Percentiles rank a stretch among this genome's conserved stretches.
These are phyloP conservation scores for Colletotrichum orbiculare DNA, from an alignment of 2,329 filamentous ascomycete species.

Conservation along the genomic window DNA sequence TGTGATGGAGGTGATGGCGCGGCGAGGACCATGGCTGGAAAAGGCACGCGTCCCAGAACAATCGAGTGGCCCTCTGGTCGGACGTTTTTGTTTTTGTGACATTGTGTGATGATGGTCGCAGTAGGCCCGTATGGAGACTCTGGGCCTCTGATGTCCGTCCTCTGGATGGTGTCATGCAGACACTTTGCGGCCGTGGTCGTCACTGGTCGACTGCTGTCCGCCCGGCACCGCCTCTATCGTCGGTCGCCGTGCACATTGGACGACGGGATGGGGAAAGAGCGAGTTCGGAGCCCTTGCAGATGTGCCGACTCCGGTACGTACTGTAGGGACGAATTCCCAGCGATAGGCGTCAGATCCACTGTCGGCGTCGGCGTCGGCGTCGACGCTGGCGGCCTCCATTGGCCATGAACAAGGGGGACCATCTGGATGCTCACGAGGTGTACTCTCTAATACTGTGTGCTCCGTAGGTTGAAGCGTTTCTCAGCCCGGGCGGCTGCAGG, in stretches of 20 bases:
- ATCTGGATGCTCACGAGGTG: constrained; percentile 14
- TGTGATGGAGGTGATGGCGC: constrained; percentile 7
- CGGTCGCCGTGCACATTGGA: constrained; percentile 9
- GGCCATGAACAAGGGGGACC: constrained; percentile 6
- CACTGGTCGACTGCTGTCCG: constrained; percentile 14
- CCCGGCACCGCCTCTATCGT: constrained; percentile 5
- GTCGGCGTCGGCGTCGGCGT: not conserved
- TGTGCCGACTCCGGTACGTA: constrained; percentile 5
- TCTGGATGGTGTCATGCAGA: constrained; percentile 32
- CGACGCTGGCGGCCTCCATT: constrained; percentile 29
- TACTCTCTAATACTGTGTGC: not conserved
- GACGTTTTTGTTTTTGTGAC: constrained; percentile 40
- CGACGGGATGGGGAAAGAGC: constrained; percentile 19
- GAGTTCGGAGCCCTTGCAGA: constrained; percentile 32
- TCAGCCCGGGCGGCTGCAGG: not conserved
- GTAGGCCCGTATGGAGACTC: constrained; percentile 15
- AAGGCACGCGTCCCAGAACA: constrained; percentile 25
- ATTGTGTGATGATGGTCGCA: constrained; percentile 27
- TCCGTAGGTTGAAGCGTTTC: not conserved
- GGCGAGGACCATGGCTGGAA: constrained; percentile 15
- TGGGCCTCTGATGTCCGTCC: no score
- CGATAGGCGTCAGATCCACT: constrained; percentile 24
- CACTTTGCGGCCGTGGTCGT: constrained; percentile 23
- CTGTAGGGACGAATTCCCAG: constrained; percentile 8
- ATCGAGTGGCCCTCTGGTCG: constrained; percentile 22